Conservation (phyloP, 176 grass and related monocot species). For the Phoenix dactylifera region DNA sequence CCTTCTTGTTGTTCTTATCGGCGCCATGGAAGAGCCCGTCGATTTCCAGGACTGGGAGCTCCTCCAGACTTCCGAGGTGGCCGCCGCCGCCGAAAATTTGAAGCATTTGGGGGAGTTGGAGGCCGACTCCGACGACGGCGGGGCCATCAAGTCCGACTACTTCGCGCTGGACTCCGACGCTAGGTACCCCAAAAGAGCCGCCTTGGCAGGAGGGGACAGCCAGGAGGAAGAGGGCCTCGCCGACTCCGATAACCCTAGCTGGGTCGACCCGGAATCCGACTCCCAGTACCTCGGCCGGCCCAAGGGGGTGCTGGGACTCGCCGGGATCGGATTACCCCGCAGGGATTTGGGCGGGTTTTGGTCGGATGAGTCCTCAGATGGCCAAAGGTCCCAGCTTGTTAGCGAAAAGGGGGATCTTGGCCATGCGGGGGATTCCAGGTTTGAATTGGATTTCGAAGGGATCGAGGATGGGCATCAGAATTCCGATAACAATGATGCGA, state of each 20-base stretch:
- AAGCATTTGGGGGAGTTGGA: slow-evolving; percentile 3
- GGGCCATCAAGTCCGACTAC: slow-evolving; percentile 76
- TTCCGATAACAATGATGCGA: slow-evolving; percentile 13
- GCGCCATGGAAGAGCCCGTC: slow-evolving; percentile 36
- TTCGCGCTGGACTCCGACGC: slow-evolving; percentile 56
- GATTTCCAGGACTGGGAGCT: slow-evolving; percentile 69
- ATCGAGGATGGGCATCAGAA: not conserved
- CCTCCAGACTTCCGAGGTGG: slow-evolving; percentile 32
- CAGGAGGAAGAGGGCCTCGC: slow-evolving; percentile 28
- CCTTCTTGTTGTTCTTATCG: not conserved
- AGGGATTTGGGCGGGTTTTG: slow-evolving; percentile 40
- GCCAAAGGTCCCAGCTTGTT: not conserved
- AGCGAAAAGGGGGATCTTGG: slow-evolving; percentile 32
- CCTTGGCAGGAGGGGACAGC: slow-evolving; percentile 8
- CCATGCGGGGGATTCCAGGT: not conserved
- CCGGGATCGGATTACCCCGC: slow-evolving; percentile 33
- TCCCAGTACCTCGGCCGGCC: slow-evolving; percentile 10
- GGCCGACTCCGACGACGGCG: slow-evolving; percentile 31
- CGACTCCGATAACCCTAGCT: slow-evolving; percentile 39
- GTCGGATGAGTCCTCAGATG: slow-evolving; percentile 57
- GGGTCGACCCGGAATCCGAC: slow-evolving; percentile 66
- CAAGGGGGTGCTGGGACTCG: not conserved
- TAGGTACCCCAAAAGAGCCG: slow-evolving; percentile 34
- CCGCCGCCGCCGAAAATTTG: not conserved
- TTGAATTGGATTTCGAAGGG: not conserved